phyloP scores from a whole-genome alignment of 768 basidiomycete genomes.

The Termitomyces sp. region DNA sequence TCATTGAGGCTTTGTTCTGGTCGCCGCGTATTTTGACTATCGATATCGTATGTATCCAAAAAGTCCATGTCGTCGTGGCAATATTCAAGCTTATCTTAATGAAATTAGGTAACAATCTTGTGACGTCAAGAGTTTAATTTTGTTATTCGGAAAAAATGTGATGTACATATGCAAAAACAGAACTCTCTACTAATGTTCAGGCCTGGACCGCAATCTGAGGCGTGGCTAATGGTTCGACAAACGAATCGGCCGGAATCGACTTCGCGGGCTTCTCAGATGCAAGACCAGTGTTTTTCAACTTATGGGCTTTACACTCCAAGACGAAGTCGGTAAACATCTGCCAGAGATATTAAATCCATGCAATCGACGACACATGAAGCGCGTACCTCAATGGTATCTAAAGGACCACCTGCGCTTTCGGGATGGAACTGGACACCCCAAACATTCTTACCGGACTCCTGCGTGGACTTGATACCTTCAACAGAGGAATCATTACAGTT shows the following conservation, averaged over 20 bases:
- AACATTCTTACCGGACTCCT: slow-evolving; percentile 81
- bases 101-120: background rate
- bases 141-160: background rate
- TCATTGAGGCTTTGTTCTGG: slow-evolving; percentile 66
- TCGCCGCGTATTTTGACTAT: slow-evolving; percentile 38
- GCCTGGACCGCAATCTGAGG: slow-evolving; percentile 12
- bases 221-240: slow-evolving; percentile 3
- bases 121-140: background rate
- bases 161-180: slow-evolving; percentile 8
- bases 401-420: slow-evolving; percentile 95
- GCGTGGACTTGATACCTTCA: slow-evolving; percentile 95
- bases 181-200: slow-evolving; percentile 7
- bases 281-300: slow-evolving; percentile 24
- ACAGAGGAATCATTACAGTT: slow-evolving; percentile 99
- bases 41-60: slow-evolving; percentile 63
- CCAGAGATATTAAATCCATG: background rate
- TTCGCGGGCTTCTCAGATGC: background rate
- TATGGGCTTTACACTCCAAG: slow-evolving; percentile 65
- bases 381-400: slow-evolving; percentile 93
- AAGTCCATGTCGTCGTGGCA: slow-evolving; percentile 53
- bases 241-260: background rate
- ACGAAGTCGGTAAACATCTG: slow-evolving; percentile 96
- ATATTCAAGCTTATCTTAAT: background rate
- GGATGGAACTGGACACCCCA: slow-evolving; percentile 99
- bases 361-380: background rate